Conservation (phyloP, 1,284 basidiomycete species). For the Trichosporon ovoides region DNA sequence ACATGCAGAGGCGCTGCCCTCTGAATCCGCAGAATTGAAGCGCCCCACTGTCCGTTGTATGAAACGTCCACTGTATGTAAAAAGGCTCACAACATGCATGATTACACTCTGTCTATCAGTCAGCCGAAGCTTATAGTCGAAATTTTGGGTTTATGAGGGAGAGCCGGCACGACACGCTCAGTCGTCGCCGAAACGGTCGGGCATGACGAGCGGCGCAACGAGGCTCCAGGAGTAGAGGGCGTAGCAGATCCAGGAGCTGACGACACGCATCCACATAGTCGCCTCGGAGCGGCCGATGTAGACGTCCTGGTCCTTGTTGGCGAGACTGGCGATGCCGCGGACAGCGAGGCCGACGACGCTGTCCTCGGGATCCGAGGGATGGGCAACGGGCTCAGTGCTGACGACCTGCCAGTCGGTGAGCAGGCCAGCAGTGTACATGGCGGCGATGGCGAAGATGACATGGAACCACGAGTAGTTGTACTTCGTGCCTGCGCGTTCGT, state of each 20-base stretch:
- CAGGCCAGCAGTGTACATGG: constrained; percentile 99
- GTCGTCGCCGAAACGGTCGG: constrained; percentile 54
- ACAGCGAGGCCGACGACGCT: constrained; percentile 8
- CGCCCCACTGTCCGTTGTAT: neutral
- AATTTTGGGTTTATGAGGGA: no score
- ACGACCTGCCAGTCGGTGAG: constrained; percentile 84
- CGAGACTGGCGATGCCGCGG: constrained; percentile 1
- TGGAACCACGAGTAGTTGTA: constrained; percentile 99
- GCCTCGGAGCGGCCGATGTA: constrained; percentile 92
- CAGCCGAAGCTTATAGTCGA: constrained; percentile 4
- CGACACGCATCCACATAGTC: constrained; percentile 99
- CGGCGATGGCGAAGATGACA: constrained; percentile 88
- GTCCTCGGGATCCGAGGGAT: constrained; percentile 27
- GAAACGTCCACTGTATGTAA: neutral
- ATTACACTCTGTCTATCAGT: constrained; percentile 13
- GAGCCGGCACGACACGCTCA: no score
- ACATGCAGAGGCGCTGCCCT: neutral
- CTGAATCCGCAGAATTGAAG: neutral
- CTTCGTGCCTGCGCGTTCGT: constrained; percentile 91
- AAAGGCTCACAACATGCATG: constrained; percentile 9
- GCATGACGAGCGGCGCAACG: constrained; percentile 80
- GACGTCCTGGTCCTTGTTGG: constrained; percentile 57
- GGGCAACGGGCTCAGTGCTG: constrained; percentile 37
- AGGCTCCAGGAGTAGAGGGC: constrained; percentile 84
- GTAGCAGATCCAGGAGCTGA: constrained; percentile 93